Conservation (phyloP, 805 yeast species). For the Ogataea angusta region DNA sequence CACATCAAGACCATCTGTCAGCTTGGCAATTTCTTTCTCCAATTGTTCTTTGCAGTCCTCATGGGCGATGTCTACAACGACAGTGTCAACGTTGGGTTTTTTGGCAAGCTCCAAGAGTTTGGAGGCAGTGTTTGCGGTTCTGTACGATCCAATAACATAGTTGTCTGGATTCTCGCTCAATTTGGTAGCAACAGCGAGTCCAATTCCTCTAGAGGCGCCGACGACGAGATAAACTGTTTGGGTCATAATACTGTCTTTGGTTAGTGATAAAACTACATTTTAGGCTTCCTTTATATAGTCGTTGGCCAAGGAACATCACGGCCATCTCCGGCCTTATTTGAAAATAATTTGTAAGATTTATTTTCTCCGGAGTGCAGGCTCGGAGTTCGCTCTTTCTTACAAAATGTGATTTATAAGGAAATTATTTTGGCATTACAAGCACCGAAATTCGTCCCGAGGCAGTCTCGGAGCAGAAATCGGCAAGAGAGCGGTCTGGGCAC, state of each 20-base stretch:
- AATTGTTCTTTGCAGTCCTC: conserved; percentile 20
- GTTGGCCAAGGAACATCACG: no score
- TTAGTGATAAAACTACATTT: not conserved
- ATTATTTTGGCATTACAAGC: not conserved
- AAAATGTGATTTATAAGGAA: not conserved
- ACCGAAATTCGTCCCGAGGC: no score
- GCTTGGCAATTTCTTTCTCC: conserved; percentile 12
- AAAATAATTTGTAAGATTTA: no score
- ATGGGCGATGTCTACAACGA: conserved; percentile 22
- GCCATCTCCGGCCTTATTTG: no score
- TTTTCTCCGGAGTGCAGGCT: no score
- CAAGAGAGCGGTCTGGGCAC: no score
- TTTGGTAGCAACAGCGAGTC: conserved; percentile 32
- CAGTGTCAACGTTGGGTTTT: conserved; percentile 19
- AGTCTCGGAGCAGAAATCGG: no score
- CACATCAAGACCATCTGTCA: conserved; percentile 31
- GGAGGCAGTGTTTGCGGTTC: conserved; percentile 3
- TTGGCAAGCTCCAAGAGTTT: conserved; percentile 18
- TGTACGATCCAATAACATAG: conserved; percentile 22
- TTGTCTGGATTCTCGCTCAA: conserved; percentile 23
- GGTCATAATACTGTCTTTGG: not conserved
- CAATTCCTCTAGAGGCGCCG: conserved; percentile 45
- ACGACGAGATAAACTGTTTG: conserved; percentile 33
- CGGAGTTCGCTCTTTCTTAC: not conserved
- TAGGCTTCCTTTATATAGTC: not conserved